Evolutionary conservation across 768 basidiomycete genomes (phyloP), one percentile per base, ranked within the genome.

Genomic region (Flagelloscypha sp.): DNA sequence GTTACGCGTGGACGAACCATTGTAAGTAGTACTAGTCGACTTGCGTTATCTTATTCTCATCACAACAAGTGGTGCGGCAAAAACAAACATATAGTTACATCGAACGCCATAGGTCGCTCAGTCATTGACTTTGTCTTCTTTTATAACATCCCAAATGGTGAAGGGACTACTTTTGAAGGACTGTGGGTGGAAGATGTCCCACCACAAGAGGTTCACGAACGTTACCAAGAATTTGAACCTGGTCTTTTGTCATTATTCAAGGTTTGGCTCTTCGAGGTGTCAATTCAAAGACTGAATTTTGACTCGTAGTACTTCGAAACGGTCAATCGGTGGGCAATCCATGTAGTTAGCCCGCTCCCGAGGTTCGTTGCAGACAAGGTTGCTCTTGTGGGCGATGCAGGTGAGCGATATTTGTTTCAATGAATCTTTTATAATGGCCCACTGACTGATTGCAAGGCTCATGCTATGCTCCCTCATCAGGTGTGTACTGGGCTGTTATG

Each of bases 341-440:
- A 65, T 40, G 45, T 52, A 11, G 50, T 70, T 9, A 48, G 51
- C 5, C 43, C 52, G 5, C 42, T 72, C 3, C 63, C 63, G 2
- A 41, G 54, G 21, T 66, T 52, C 31, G 58, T 58, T 5, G 40
- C 53, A 17, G 61, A 52, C 4, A 51, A 48, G 7, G 61, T 69
- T n/a, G 68, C 49, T 2, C 44, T 72, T 16, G 34, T 68, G 3
- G 71, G 67, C 5, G 69, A 70, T 35, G 64, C 70, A 22, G 54
- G n/a, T n/a, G n/a, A n/a, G n/a, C n/a, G n/a, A n/a, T n/a, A n/a
- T n/a, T n/a, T n/a, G n/a, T n/a, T n/a, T n/a, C n/a, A n/a, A n/a
- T n/a, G n/a, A n/a, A n/a, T n/a, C n/a, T n/a, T n/a, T n/a, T n/a
- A n/a, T n/a, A n/a, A n/a, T n/a, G n/a, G n/a, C n/a, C n/a, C n/a